These are phyloP conservation scores for Gossypium raimondii DNA, from an alignment of 345 rosid species.

Conservation along the genomic window DNA sequence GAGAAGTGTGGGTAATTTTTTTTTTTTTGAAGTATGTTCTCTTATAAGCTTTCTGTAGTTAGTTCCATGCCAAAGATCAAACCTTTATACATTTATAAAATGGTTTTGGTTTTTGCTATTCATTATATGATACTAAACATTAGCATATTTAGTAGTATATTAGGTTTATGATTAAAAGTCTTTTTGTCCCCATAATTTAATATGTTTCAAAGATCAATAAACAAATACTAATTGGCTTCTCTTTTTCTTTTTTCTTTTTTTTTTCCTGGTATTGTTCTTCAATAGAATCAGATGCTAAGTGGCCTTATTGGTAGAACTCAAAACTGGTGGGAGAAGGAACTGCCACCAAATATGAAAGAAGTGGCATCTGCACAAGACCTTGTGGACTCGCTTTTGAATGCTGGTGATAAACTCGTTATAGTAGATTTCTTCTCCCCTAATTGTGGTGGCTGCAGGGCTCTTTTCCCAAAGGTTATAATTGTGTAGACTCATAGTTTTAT, in stretches of 20 bases:
- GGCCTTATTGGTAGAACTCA: slow-evolving; percentile 53
- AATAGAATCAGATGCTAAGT: slow-evolving; percentile 27
- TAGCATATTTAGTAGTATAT: neutral
- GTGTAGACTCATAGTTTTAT: neutral
- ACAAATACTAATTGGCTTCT: neutral
- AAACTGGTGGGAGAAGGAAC: slow-evolving; percentile 87
- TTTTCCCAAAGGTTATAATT: slow-evolving; percentile 76
- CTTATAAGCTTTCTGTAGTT: neutral
- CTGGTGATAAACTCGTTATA: slow-evolving; percentile 81
- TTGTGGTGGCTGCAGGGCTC: slow-evolving; percentile 95
- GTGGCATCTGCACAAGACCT: slow-evolving; percentile 77
- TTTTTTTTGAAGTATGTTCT: neutral
- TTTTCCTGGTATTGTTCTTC: neutral
- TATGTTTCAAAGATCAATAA: neutral
- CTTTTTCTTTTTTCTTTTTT: too few relatives aligned
- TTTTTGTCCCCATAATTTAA: too few relatives aligned
- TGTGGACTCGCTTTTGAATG: slow-evolving; percentile 56
- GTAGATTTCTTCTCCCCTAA: slow-evolving; percentile 95
- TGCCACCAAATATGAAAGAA: slow-evolving; percentile 81
- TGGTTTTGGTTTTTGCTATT: too few relatives aligned
- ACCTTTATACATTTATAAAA: neutral
- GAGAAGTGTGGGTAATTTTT: neutral
- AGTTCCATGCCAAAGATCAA: neutral
- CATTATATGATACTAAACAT: too few relatives aligned
- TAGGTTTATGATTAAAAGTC: neutral